Percentiles rank a stretch among this genome's conserved stretches.
These are phyloP conservation scores for Discostella pseudostelligera DNA, from an alignment of 108 stramenopile genomes.

Conservation along the genomic window DNA sequence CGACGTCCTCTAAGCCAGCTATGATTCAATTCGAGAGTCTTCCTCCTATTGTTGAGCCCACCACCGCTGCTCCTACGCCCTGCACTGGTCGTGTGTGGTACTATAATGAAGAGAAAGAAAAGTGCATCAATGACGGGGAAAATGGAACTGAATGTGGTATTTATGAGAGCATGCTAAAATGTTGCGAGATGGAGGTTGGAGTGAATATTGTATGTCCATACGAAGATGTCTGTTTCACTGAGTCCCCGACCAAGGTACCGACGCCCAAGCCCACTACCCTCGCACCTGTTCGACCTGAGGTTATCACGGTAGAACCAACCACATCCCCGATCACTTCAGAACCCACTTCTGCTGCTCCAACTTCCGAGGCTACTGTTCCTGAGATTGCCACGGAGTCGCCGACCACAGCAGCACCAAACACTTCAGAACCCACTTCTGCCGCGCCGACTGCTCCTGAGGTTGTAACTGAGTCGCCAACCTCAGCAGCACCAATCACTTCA, in stretches of 20 bases:
- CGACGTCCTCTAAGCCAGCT: too few relatives aligned
- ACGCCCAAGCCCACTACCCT: background rate
- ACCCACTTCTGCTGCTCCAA: too few relatives aligned
- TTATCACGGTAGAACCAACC: too few relatives aligned
- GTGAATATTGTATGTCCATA: background rate
- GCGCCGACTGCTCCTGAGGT: too few relatives aligned
- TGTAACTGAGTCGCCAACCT: background rate
- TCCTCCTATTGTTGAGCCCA: too few relatives aligned
- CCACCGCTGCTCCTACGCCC: background rate
- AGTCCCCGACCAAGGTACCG: background rate
- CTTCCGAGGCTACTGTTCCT: too few relatives aligned
- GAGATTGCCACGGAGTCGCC: too few relatives aligned
- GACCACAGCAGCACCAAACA: background rate
- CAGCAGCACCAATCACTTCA: background rate
- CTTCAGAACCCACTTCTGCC: background rate
- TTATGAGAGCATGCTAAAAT: background rate
- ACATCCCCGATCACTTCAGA: background rate
- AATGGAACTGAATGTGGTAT: background rate
- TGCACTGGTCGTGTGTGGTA: conserved; percentile 2
- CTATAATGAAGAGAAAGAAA: background rate
- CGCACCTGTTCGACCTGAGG: too few relatives aligned
- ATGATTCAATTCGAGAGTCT: too few relatives aligned
- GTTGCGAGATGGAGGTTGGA: background rate
- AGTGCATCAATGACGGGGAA: conserved; percentile 6
- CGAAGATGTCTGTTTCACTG: background rate